phyloP scores from a whole-genome alignment of 177 flowering plant species.

The Tripterygium wilfordii region DNA sequence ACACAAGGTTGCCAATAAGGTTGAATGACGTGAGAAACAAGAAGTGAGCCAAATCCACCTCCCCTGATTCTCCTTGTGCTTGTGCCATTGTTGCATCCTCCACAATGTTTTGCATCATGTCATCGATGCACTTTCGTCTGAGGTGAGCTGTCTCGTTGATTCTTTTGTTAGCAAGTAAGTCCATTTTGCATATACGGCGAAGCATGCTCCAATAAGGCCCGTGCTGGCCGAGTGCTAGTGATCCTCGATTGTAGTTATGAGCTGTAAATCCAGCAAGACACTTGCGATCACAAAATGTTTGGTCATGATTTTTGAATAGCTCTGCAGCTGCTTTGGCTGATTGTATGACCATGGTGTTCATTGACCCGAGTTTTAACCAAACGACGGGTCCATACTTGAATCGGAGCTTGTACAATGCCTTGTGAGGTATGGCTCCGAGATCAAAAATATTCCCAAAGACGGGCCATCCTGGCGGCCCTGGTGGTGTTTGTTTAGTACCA shows the following conservation, averaged over 20 bases:
- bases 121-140: slow-evolving; percentile 11
- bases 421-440: slow-evolving; percentile 21
- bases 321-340: slow-evolving; percentile 14
- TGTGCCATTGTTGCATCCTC: slow-evolving; percentile 1
- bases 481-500: slow-evolving; percentile 8
- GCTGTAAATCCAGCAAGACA: too few species aligned
- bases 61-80: neutral
- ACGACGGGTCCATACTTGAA: slow-evolving; percentile 18
- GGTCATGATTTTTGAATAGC: slow-evolving; percentile 24
- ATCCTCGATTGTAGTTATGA: too few species aligned
- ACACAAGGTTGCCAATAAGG: slow-evolving; percentile 16
- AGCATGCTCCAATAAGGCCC: slow-evolving; percentile 20
- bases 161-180: slow-evolving; percentile 8
- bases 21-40: slow-evolving; percentile 22
- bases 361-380: slow-evolving; percentile 14
- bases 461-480: slow-evolving; percentile 26
- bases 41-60: slow-evolving; percentile 9
- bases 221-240: too few species aligned
- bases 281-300: too few species aligned
- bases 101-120: slow-evolving; percentile 12
- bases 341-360: slow-evolving; percentile 15
- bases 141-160: slow-evolving; percentile 7
- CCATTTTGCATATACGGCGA: slow-evolving; percentile 12
- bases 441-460: slow-evolving; percentile 23
- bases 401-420: neutral